phyloP scores from a whole-genome alignment of 768 basidiomycete genomes.

The Suillus spraguei region DNA sequence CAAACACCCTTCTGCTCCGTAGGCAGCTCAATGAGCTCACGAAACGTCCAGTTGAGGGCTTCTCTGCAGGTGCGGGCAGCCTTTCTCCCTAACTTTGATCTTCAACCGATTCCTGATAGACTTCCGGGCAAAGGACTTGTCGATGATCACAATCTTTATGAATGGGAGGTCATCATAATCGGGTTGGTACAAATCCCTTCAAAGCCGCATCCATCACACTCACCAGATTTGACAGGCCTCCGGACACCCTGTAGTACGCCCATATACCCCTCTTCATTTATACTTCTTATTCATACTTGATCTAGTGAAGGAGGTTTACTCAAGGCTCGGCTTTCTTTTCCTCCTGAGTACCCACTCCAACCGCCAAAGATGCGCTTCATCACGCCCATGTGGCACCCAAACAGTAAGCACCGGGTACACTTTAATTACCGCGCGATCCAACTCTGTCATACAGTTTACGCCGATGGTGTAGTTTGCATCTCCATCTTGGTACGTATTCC shows the following conservation, averaged over 20 bases:
- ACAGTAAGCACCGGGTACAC: constrained; percentile 59
- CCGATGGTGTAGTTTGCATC: constrained; percentile 92
- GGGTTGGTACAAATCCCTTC: constrained; percentile 56
- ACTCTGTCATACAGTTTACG: constrained; percentile 65
- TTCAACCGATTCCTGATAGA: constrained; percentile 37
- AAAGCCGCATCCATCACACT: constrained; percentile 19
- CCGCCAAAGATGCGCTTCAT: constrained; percentile 97
- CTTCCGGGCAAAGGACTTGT: constrained; percentile 69
- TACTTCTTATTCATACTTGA: constrained; percentile 9
- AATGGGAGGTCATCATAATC: constrained; percentile 97
- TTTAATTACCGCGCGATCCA: not conserved
- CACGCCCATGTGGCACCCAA: constrained; percentile 97
- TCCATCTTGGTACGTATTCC: constrained; percentile 73
- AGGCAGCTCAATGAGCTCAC: constrained; percentile 84
- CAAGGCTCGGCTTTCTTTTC: constrained; percentile 89
- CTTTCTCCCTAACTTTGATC: constrained; percentile 29
- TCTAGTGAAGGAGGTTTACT: constrained; percentile 93
- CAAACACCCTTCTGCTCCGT: constrained; percentile 62
- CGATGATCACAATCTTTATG: constrained; percentile 91
- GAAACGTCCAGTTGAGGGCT: constrained; percentile 93
- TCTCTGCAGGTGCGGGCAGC: constrained; percentile 77
- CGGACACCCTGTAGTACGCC: constrained; percentile 89
- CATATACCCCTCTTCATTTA: constrained; percentile 7
- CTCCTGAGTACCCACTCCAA: constrained; percentile 83
- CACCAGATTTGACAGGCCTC: constrained; percentile 56